Conservation (phyloP, 148 eudicot genomes). For the Vaccinium myrtillus region DNA sequence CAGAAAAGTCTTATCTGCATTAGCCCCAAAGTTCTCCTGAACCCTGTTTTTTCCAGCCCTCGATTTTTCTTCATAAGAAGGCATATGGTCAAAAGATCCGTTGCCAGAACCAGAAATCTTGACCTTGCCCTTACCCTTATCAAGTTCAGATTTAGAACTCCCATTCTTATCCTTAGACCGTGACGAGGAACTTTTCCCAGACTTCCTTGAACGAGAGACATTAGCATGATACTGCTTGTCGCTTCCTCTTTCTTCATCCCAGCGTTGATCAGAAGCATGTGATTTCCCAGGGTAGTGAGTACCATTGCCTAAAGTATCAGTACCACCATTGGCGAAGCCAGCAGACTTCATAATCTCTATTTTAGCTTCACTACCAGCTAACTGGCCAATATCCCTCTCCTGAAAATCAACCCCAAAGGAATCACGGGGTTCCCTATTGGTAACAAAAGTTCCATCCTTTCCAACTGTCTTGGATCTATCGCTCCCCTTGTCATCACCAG, state of each 20-base stretch:
- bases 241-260: conserved; percentile 31
- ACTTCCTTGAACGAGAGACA: conserved; percentile 30
- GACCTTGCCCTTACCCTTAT: conserved; percentile 41
- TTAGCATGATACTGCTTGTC: conserved; percentile 26
- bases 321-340: conserved; percentile 25
- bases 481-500: conserved; percentile 33
- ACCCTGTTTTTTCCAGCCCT: conserved; percentile 42
- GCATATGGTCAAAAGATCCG: conserved; percentile 28
- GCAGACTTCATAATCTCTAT: conserved; percentile 19
- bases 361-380: conserved; percentile 22
- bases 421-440: conserved; percentile 27
- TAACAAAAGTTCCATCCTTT: conserved; percentile 30
- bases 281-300: conserved; percentile 28
- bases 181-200: conserved; percentile 42
- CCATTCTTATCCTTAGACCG: conserved; percentile 44
- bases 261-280: conserved; percentile 30
- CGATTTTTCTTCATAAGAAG: conserved; percentile 39
- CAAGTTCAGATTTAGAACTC: conserved; percentile 32
- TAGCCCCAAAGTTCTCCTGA: conserved; percentile 39
- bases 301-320: conserved; percentile 25
- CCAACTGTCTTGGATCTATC: conserved; percentile 30
- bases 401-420: conserved; percentile 26
- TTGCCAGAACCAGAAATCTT: conserved; percentile 40
- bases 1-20: conserved; percentile 22
- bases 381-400: conserved; percentile 27